Evolutionary conservation across 2,329 filamentous ascomycete species (phyloP), one percentile per base, ranked within the genome.

Genomic region (Colletotrichum sp.): DNA sequence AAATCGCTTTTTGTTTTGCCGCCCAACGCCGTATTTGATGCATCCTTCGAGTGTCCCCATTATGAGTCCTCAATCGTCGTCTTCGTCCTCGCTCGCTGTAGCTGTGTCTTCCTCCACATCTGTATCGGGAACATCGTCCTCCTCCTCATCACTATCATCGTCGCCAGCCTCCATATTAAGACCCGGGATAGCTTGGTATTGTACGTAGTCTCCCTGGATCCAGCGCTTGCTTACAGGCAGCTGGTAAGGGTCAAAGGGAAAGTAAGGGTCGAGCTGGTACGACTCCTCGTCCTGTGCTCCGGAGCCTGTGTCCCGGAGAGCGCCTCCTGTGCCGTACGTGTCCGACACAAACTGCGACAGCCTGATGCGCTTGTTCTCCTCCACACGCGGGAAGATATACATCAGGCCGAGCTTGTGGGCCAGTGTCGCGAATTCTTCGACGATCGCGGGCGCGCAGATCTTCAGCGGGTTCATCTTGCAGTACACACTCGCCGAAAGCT

Each of bases 201-300:
- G 89, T 34, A 96, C 90, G 81, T 98, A 98, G 82, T 98, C 94
- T 24, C 91, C 90, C 77, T 96, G 94, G 15, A 99, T 86, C 98
- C 97, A 99, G 75, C 92, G 90, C 84, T 94, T 95, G 83, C 96
- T 98, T 79, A 92, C 88, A 1, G 96, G 96, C 66, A 99, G 88
- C 81, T 96, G 94, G 84, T 99, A 99, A 4, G 98, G 98, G 82
- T 99, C 97, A 81, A 99, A 99, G 0, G 97, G 97, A 81, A 99
- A 99, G 83, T 98, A 98, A 0, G 96, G 94, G 79, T 99, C 96
- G 3, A 99, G 90, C 84, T 98, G 94, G 81, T 96, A 93, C 81
- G 92, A 94, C 77, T 93, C 92, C 79, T 98, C 95, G 74, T 94
- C 94, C 70, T 93, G 90, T 16, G 85, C 83, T 67, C 89, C 85